These are phyloP conservation scores for Kuraishia cidri DNA, from an alignment of 805 yeast genomes.

Conservation along the genomic window DNA sequence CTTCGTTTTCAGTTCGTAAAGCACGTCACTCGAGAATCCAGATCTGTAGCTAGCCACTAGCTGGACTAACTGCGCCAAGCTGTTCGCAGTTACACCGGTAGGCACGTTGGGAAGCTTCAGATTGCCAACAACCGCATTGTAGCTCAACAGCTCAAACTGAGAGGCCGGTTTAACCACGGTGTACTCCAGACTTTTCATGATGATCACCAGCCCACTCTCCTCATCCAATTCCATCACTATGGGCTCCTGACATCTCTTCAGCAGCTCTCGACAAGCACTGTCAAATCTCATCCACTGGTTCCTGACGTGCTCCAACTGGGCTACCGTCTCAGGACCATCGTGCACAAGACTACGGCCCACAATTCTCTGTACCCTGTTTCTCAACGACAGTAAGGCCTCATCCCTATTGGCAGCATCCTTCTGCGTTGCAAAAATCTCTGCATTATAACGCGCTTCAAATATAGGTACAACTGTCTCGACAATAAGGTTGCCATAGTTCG, in stretches of 20 bases:
- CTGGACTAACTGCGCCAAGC: conserved; percentile 5
- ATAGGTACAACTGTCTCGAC: conserved; percentile 44
- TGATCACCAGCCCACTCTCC: conserved; percentile 16
- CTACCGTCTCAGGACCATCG: background rate
- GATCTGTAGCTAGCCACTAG: conserved; percentile 25
- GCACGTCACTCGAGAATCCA: conserved; percentile 25
- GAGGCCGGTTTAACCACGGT: conserved; percentile 24
- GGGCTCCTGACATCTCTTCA: conserved; percentile 50
- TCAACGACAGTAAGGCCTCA: background rate
- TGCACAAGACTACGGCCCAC: background rate
- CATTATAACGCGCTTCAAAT: conserved; percentile 32
- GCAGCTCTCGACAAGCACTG: conserved; percentile 64
- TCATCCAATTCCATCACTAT: conserved; percentile 36
- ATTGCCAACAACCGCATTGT: no score
- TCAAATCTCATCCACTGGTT: conserved; percentile 64
- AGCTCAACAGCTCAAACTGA: conserved; percentile 15
- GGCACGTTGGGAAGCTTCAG: no score
- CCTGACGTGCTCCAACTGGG: conserved; percentile 17
- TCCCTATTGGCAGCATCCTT: background rate
- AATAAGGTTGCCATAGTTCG: conserved; percentile 36
- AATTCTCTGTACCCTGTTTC: background rate
- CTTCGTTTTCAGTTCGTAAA: conserved; percentile 20
- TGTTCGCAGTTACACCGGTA: background rate
- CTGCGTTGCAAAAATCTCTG: background rate
- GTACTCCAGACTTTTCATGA: conserved; percentile 24